Evolutionary conservation across 208 protist genomes (phyloP), one percentile per base, ranked within the genome.

Genomic region (Trypanosoma rangeli): DNA sequence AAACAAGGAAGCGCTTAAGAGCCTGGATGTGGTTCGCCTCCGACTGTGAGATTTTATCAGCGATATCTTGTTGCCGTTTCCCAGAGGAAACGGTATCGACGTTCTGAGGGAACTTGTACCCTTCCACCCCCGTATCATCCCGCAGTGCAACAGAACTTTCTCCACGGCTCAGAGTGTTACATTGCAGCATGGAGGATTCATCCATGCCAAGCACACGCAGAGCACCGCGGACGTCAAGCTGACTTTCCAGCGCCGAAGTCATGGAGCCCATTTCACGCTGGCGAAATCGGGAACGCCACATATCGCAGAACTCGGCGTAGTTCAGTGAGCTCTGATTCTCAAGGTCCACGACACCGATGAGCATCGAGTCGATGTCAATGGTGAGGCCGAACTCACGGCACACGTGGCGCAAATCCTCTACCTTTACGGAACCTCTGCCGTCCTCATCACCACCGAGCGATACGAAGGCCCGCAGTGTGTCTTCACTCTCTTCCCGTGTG

Each of bases 381-480:
- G 85, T 92, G n/a, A 95, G 80, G 35, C 78, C 81, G 58, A 93
- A 95, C 54, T 84, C 66, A 18, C 64, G 77, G 24, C 89, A 79
- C 37, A 76, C 82, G n/a, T 84, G 72, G n/a, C 78, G 73, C 57
- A 95, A 73, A 54, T 73, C 71, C 15, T 77, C 67, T 9, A 84
- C 53, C 31, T 50, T 18, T 53, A 95, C 83, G 28, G 73, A 65
- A 3, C 90, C 90, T 3, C 61, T 80, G 56, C 87, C 81, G 64
- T 93, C 87, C 59, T 90, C 90, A 35, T 74, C 50, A 28, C 90
- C 90, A 63, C 90, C 90, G n/a, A 95, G 84, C 5, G 83, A 80
- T 22, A 95, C 78, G 64, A 95, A 95, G 26, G 87, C 86, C 44
- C 79, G 74, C 33, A 95, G 78, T 15, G 86, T 90, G 72, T 95